These are phyloP conservation scores for Cercospora citrullina DNA, from an alignment of 2,329 filamentous ascomycete genomes.

Conservation along the genomic window DNA sequence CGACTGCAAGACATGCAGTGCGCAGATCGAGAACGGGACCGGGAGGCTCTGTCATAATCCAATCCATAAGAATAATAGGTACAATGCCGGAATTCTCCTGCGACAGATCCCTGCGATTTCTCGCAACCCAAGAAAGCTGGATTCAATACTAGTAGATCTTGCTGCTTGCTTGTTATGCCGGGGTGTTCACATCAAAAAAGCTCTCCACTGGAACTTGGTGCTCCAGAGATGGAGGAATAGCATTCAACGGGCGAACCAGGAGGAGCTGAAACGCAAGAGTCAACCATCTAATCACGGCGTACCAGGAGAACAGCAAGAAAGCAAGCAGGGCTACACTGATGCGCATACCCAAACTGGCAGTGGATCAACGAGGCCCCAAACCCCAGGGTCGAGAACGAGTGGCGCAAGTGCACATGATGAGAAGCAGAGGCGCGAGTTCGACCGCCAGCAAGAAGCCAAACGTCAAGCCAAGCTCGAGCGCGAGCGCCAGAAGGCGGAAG, in stretches of 20 bases:
- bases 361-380: neutral
- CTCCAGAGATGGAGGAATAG: neutral
- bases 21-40: neutral
- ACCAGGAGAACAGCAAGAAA: neutral
- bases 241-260: neutral
- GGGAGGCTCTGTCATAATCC: neutral
- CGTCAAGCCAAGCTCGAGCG: conserved; percentile 4
- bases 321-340: neutral
- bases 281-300: neutral
- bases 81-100: neutral
- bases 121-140: neutral
- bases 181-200: neutral
- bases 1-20: conserved; percentile 1
- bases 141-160: neutral
- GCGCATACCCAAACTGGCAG: neutral
- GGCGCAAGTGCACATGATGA: neutral
- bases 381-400: neutral
- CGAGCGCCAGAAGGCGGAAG: neutral
- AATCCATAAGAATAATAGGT: neutral
- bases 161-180: conserved; percentile 1
- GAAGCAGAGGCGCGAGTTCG: conserved; percentile 1
- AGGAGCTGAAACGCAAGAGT: neutral
- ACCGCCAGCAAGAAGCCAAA: conserved; percentile 6
- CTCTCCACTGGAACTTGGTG: neutral
- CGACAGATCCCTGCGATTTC: neutral